These are phyloP conservation scores for Flaveria bidentis DNA, from an alignment of 129 eudicot species.

Conservation along the genomic window DNA sequence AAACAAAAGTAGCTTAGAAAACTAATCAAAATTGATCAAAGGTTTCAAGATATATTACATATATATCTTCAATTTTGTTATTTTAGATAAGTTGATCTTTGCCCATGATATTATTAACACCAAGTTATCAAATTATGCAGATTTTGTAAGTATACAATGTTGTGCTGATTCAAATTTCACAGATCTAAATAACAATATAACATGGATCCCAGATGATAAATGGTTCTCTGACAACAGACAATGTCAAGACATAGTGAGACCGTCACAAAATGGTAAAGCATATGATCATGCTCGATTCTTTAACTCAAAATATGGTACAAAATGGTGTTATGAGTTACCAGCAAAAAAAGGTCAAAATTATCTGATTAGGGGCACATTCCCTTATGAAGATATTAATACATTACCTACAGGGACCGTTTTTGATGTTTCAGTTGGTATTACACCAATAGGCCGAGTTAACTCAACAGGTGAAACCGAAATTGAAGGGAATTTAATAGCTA, in stretches of 20 bases:
- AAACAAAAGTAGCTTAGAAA: constrained; percentile 11
- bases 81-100: neutral
- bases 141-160: constrained; percentile 51
- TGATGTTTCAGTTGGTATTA: constrained; percentile 42
- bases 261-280: constrained; percentile 26
- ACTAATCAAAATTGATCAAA: constrained; percentile 30
- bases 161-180: constrained; percentile 49
- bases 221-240: constrained; percentile 48
- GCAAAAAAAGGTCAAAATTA: constrained; percentile 48
- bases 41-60: neutral
- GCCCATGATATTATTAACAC: neutral
- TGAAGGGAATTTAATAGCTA: constrained; percentile 59
- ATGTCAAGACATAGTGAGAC: constrained; percentile 43
- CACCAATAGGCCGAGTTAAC: constrained; percentile 51
- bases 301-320: constrained; percentile 36
- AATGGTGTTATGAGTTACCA: constrained; percentile 64
- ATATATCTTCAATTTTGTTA: neutral
- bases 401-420: constrained; percentile 38
- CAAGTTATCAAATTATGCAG: constrained; percentile 37
- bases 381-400: constrained; percentile 32
- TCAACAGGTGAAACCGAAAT: constrained; percentile 41
- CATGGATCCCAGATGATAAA: constrained; percentile 50
- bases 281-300: constrained; percentile 47
- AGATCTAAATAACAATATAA: constrained; percentile 47
- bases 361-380: constrained; percentile 59